Percentiles rank a stretch among this genome's conserved stretches.
These are phyloP conservation scores for Leishmania aethiopica DNA, from an alignment of 208 protist genomes.

Conservation along the genomic window DNA sequence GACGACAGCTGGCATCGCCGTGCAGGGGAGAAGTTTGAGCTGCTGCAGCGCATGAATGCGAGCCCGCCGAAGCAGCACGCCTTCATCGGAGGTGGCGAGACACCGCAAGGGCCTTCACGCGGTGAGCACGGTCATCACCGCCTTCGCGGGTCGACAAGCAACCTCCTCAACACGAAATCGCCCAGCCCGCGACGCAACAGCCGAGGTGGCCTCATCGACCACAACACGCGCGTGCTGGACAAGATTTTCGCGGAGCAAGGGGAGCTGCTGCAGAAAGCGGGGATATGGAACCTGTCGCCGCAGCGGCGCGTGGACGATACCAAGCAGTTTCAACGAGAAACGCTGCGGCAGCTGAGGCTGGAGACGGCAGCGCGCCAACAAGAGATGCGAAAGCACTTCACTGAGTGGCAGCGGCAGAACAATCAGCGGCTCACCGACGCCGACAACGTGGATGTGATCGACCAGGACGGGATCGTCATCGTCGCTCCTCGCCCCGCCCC, in stretches of 20 bases:
- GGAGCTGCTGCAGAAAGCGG: constrained; percentile 3
- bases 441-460: constrained; percentile 45
- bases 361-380: constrained; percentile 35
- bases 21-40: constrained; percentile 66
- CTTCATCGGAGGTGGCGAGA: constrained; percentile 9
- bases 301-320: constrained; percentile 27
- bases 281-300: not conserved
- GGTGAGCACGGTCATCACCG: constrained; percentile 3
- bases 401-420: constrained; percentile 46
- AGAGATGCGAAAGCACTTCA: constrained; percentile 41
- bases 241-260: constrained; percentile 38
- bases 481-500: constrained; percentile 37
- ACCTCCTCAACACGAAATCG: not conserved
- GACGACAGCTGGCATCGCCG: constrained; percentile 54
- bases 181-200: constrained; percentile 14
- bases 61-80: constrained; percentile 23
- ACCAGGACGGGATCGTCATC: constrained; percentile 49
- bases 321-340: constrained; percentile 20
- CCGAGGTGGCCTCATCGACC: constrained; percentile 20
- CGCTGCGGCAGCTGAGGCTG: constrained; percentile 21
- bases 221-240: constrained; percentile 40
- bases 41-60: constrained; percentile 66
- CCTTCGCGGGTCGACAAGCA: constrained; percentile 9
- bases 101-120: not conserved
- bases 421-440: constrained; percentile 41